A percentile compares a stretch with the other conserved stretches of the same genome.
Conservation (phyloP, 1,139 yeast species). For the Saccharomyces hybrid region DNA sequence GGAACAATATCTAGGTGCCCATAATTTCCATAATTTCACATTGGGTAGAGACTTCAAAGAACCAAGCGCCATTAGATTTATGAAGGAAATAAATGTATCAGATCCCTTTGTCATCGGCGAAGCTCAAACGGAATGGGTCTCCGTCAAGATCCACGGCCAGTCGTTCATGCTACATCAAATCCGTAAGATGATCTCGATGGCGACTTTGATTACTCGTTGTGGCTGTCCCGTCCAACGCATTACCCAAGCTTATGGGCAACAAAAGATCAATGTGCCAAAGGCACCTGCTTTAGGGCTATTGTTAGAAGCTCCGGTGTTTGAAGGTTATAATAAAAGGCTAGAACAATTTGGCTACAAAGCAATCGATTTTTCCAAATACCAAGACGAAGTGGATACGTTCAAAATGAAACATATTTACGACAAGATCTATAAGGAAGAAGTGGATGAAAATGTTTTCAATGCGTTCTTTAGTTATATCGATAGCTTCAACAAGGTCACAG, state of each 20-base stretch:
- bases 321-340: slow-evolving; percentile 68
- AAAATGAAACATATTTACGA: too few species aligned
- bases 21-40: slow-evolving; percentile 93
- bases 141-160: slow-evolving; percentile 95
- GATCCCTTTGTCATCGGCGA: slow-evolving; percentile 90
- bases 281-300: slow-evolving; percentile 94
- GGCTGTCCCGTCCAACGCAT: slow-evolving; percentile 77
- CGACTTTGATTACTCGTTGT: slow-evolving; percentile 73
- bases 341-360: slow-evolving; percentile 73
- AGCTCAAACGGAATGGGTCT: slow-evolving; percentile 93
- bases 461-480: slow-evolving; percentile 88
- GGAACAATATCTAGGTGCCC: slow-evolving; percentile 76
- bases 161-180: slow-evolving; percentile 98
- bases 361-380: slow-evolving; percentile 61
- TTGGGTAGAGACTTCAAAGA: slow-evolving; percentile 83
- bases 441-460: slow-evolving; percentile 75
- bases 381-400: slow-evolving; percentile 67
- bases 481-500: slow-evolving; percentile 42
- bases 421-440: slow-evolving; percentile 85
- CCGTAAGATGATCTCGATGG: slow-evolving; percentile 97
- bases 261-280: slow-evolving; percentile 83
- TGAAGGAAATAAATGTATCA: slow-evolving; percentile 72
- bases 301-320: slow-evolving; percentile 88
- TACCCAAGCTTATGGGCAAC: slow-evolving; percentile 65
- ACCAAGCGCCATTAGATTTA: slow-evolving; percentile 73